These are phyloP conservation scores for Talaromyces amestolkiae DNA, from an alignment of 2,329 filamentous ascomycete species.

Conservation along the genomic window DNA sequence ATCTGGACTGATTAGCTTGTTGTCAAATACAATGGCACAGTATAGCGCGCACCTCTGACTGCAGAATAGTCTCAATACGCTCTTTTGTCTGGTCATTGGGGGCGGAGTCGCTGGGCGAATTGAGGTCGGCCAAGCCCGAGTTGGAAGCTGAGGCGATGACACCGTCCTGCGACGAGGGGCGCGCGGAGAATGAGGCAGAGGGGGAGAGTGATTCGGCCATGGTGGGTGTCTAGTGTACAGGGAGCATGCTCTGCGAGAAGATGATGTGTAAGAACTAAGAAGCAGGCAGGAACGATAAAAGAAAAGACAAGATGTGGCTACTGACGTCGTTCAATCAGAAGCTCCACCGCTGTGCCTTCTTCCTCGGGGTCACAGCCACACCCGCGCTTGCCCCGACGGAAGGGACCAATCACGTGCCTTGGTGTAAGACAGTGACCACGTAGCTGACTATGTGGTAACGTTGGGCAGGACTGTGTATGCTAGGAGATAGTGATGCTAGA, in stretches of 20 bases:
- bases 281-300: background rate
- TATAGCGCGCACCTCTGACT: slow-evolving; percentile 45
- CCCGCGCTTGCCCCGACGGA: background rate
- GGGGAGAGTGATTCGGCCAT: slow-evolving; percentile 18
- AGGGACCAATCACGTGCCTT: background rate
- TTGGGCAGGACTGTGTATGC: background rate
- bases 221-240: background rate
- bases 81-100: slow-evolving; percentile 26
- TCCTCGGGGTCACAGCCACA: slow-evolving; percentile 4
- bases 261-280: background rate
- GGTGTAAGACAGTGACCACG: background rate
- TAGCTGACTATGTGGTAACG: background rate
- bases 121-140: slow-evolving; percentile 7
- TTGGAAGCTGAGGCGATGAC: background rate
- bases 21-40: background rate
- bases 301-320: background rate
- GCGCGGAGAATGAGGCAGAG: slow-evolving; percentile 8
- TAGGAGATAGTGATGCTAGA: background rate
- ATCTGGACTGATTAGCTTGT: slow-evolving; percentile 43
- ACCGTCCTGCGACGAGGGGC: slow-evolving; percentile 16
- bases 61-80: slow-evolving; percentile 45
- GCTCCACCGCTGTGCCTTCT: slow-evolving; percentile 2
- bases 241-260: background rate
- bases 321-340: slow-evolving; percentile 11
- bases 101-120: slow-evolving; percentile 7